Evolutionary conservation across 2,329 filamentous ascomycete species (phyloP).

Genomic region (Tolypocladium endophyticum): DNA sequence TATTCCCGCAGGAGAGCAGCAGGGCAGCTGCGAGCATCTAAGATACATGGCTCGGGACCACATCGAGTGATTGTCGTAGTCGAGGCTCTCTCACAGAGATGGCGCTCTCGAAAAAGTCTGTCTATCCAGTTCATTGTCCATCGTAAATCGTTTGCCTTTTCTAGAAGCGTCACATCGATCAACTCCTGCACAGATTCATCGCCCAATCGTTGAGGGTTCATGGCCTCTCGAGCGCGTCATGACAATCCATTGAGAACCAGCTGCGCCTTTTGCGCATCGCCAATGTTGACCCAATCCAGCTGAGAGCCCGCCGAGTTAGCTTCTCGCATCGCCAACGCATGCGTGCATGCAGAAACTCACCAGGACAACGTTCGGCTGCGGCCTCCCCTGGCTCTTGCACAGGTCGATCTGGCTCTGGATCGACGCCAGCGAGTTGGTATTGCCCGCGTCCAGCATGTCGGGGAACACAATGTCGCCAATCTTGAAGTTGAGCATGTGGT

Average conservation of each 20-base stretch:
- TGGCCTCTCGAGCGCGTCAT: no score
- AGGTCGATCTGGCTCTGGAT: conserved; percentile 17
- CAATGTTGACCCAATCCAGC: conserved; percentile 32
- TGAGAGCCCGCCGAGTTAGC: conserved; percentile 10
- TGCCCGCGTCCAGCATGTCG: conserved; percentile 14
- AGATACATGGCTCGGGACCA: no score
- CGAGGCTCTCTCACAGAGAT: no score
- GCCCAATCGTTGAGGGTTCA: no score
- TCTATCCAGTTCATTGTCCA: no score
- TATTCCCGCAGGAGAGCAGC: no score
- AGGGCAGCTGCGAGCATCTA: no score
- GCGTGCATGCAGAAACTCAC: conserved; percentile 15
- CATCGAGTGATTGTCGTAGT: no score
- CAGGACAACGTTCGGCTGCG: conserved; percentile 21
- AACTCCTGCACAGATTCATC: not conserved
- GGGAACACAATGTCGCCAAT: conserved; percentile 24
- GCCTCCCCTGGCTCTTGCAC: conserved; percentile 14
- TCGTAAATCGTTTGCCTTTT: not conserved
- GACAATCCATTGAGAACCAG: conserved; percentile 25
- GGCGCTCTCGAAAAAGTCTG: no score
- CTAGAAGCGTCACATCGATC: not conserved
- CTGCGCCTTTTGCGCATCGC: conserved; percentile 27
- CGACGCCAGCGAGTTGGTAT: conserved; percentile 24
- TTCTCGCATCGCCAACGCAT: conserved; percentile 3
- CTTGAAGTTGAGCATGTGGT: conserved; percentile 24